Percentiles rank a stretch among this genome's conserved stretches.
Conservation (phyloP, 495 filamentous ascomycete genomes). For the Aspergillus nanangensis region DNA sequence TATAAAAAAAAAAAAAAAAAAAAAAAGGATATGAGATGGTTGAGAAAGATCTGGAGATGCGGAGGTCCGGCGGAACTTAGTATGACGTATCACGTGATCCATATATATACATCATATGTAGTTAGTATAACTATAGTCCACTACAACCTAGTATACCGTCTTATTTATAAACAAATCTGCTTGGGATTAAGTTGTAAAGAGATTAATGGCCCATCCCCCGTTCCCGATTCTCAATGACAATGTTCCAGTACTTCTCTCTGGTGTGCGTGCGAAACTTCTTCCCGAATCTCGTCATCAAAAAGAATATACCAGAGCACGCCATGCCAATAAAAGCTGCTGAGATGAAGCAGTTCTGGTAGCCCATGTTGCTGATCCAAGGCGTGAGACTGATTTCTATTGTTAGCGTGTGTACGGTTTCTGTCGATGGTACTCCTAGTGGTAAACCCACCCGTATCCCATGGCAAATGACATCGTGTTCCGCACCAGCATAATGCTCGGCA, state of each 20-base stretch:
- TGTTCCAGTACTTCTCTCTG: conserved; percentile 38
- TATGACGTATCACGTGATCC: too few relatives aligned
- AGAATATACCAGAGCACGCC: conserved; percentile 47
- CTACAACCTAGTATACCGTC: too few relatives aligned
- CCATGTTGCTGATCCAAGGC: conserved; percentile 56
- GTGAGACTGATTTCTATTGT: conserved; percentile 55
- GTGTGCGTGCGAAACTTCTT: conserved; percentile 32
- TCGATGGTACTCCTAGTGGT: not conserved
- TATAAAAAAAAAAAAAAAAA: too few relatives aligned
- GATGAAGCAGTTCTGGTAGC: conserved; percentile 61
- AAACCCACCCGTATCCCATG: conserved; percentile 47
- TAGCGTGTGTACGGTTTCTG: too few relatives aligned
- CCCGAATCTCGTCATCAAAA: conserved; percentile 54
- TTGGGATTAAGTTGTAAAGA: too few relatives aligned
- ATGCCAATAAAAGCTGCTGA: conserved; percentile 56
- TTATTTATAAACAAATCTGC: too few relatives aligned
- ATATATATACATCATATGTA: too few relatives aligned
- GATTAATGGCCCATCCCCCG: conserved; percentile 38
- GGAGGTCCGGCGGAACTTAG: too few relatives aligned
- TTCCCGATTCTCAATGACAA: conserved; percentile 35
- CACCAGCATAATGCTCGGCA: conserved; percentile 60
- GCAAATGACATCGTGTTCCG: conserved; percentile 66
- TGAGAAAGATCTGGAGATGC: too few relatives aligned
- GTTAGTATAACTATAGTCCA: too few relatives aligned
- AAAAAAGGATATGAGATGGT: too few relatives aligned